Evolutionary conservation across 2,329 filamentous ascomycete genomes (phyloP), one percentile per base, ranked within the genome.

Genomic region (Botrytis medusae): DNA sequence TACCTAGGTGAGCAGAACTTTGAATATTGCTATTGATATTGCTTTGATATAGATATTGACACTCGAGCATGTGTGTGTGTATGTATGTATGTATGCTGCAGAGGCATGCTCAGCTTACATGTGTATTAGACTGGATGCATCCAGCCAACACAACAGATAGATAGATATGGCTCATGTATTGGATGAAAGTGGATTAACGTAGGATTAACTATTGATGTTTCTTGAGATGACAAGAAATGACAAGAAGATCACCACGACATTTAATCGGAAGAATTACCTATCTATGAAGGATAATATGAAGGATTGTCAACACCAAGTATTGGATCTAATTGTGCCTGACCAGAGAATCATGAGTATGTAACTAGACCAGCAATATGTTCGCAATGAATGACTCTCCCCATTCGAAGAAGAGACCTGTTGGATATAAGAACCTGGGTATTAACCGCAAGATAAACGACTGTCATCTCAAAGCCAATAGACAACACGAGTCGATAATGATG

Each of bases 191-290:
- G 69, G 69, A 61, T 63, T n/a, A 22, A 71, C 40, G 42, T 10
- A 71, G 69, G 69, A 71, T 71, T 14, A 18, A 54, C 59, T 34
- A 61, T 61, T 61, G 59, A 61, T 61, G 59, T 61, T 61, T 61
- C 32, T n/a, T 62, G 60, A n/a, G 60, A 61, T 14, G 22, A 25
- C 32, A 25, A 61, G 60, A 40, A 34, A 61, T 25, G 22, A 16
- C 32, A 16, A 61, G 34, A 40, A 61, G 22, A 40, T 37, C 59
- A 16, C 29, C 22, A 68, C 22, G 65, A 68, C n/a, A 44, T 62
- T n/a, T 32, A 62, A 32, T 60, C 57, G 54, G 54, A 70, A 51
- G 34, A 37, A 42, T 32, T 25, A n/a, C 40, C 32, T 54, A 57
- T 60, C 48, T n/a, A n/a, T n/a, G 48, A n/a, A 54, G 48, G 42